Evolutionary conservation across 768 basidiomycete species (phyloP).

Genomic region (Antrodiella citrinella): DNA sequence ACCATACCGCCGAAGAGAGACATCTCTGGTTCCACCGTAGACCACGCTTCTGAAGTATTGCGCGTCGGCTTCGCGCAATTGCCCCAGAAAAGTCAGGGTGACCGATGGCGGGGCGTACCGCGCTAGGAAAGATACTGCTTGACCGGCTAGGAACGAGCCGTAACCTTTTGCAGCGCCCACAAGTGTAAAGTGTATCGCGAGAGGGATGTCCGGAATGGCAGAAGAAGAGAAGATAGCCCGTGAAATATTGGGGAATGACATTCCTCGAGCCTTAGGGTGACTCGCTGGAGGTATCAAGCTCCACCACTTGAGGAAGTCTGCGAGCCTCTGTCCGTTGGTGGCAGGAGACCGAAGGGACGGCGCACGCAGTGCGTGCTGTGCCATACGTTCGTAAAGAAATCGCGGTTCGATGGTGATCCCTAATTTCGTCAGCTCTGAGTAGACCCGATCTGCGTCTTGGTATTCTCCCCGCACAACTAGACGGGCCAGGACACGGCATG

Average conservation of each 20-base stretch:
- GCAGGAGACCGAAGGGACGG: neutral
- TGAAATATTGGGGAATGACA: neutral
- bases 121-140: slow-evolving; percentile 31
- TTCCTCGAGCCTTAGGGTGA: neutral
- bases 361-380: neutral
- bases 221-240: slow-evolving; percentile 18
- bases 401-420: slow-evolving; percentile 30
- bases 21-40: too few species aligned
- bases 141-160: slow-evolving; percentile 1
- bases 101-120: slow-evolving; percentile 31
- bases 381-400: slow-evolving; percentile 20
- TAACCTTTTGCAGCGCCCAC: slow-evolving; percentile 43
- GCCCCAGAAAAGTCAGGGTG: slow-evolving; percentile 30
- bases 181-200: slow-evolving; percentile 35
- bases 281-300: slow-evolving; percentile 31
- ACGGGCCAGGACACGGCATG: slow-evolving; percentile 15
- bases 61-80: slow-evolving; percentile 23
- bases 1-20: slow-evolving; percentile 1
- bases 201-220: slow-evolving; percentile 23
- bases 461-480: slow-evolving; percentile 25
- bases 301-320: slow-evolving; percentile 33
- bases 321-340: slow-evolving; percentile 12
- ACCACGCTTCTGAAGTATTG: neutral
- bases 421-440: slow-evolving; percentile 31
- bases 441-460: slow-evolving; percentile 28